Conservation (phyloP, 1,284 basidiomycete genomes). For the Tilletia setariae region DNA sequence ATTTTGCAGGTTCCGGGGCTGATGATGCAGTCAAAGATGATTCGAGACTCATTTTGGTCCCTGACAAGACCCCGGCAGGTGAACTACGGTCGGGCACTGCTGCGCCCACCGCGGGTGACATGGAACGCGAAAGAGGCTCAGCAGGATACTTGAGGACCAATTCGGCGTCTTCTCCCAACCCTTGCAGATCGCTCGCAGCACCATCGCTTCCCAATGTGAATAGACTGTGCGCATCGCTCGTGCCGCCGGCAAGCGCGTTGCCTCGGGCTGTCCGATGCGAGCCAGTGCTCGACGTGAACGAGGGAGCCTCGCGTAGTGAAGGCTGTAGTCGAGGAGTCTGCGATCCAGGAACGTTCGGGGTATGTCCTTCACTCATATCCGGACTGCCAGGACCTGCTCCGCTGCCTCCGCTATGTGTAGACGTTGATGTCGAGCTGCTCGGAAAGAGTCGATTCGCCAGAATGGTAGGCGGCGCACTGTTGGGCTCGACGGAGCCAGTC, state of each 20-base stretch:
- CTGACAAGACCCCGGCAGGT: too few species aligned
- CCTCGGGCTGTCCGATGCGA: slow-evolving; percentile 12
- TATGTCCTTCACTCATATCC: background rate
- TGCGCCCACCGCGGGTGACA: background rate
- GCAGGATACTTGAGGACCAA: slow-evolving; percentile 10
- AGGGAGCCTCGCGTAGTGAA: background rate
- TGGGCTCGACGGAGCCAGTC: too few species aligned
- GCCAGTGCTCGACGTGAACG: slow-evolving; percentile 8
- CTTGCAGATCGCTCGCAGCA: background rate
- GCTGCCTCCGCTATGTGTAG: background rate
- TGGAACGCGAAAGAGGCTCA: background rate
- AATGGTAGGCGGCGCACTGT: too few species aligned
- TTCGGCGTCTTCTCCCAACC: slow-evolving; percentile 7
- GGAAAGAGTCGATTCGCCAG: too few species aligned
- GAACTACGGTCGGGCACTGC: too few species aligned
- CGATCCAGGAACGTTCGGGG: background rate
- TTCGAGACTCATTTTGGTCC: too few species aligned
- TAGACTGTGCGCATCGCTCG: slow-evolving; percentile 6
- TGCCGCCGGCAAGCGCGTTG: background rate
- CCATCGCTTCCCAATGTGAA: background rate
- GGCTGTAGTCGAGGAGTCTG: slow-evolving; percentile 4
- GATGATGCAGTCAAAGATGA: background rate
- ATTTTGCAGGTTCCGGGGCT: background rate
- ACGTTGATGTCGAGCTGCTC: too few species aligned
- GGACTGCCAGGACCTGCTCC: background rate